These are phyloP conservation scores for Pleomassaria siparia DNA, from an alignment of 2,329 filamentous ascomycete species.

Conservation along the genomic window DNA sequence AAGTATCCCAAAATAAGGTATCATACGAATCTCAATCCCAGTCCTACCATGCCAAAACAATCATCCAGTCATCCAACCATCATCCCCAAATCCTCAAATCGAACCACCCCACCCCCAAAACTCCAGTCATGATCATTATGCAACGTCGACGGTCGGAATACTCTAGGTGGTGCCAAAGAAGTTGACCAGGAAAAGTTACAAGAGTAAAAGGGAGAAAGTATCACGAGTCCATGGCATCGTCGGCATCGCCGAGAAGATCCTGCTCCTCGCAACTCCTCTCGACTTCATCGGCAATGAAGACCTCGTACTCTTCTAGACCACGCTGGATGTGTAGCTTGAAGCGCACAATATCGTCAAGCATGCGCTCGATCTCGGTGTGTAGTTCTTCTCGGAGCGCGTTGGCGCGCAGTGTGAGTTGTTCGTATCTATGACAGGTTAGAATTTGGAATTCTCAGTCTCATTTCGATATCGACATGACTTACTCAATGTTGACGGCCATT, in stretches of 20 bases:
- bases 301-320: slow-evolving; percentile 89
- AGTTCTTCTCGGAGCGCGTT: slow-evolving; percentile 89
- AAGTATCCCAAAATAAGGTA: not conserved
- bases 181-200: not conserved
- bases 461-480: slow-evolving; percentile 41
- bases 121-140: slow-evolving; percentile 8
- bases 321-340: slow-evolving; percentile 98
- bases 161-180: too few species aligned
- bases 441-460: not conserved
- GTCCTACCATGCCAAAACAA: not conserved
- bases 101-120: slow-evolving; percentile 3
- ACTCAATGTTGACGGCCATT: slow-evolving; percentile 97
- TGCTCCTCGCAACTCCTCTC: slow-evolving; percentile 62
- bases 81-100: not conserved
- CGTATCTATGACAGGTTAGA: slow-evolving; percentile 63
- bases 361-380: slow-evolving; percentile 94
- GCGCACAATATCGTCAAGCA: slow-evolving; percentile 95
- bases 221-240: slow-evolving; percentile 25
- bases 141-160: slow-evolving; percentile 1
- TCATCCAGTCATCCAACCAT: slow-evolving; percentile 1
- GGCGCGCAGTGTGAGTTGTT: slow-evolving; percentile 83
- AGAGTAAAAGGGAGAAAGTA: not conserved
- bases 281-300: slow-evolving; percentile 91
- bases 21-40: not conserved
- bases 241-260: slow-evolving; percentile 39